Base-by-base conservation (phyloP, 2,329 filamentous ascomycete genomes). In the Epichloe uncinata region DNA sequence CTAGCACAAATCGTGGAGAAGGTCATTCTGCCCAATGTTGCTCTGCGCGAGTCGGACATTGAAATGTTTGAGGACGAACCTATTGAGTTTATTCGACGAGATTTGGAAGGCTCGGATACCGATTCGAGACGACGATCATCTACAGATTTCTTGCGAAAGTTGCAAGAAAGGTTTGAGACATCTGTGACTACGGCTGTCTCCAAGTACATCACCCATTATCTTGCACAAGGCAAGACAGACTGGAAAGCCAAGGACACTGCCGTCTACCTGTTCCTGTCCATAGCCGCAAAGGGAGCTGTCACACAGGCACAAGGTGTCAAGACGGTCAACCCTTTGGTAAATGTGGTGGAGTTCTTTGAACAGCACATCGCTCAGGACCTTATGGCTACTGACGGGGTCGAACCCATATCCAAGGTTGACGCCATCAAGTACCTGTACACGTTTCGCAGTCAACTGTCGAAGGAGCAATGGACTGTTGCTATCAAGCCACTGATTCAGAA, bases 191-290 rank as follows among this genome's bases (percentile, higher is more conserved):
- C 75, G 48, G 86, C 95, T n/a, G 90, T 95, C 20, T 84, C 83
- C 54, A 82, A 79, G 57, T 96, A 97, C 69, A 87, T 94, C 60
- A 79, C 84, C 54, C 85, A 90, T 65, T 95, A 94, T 63, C 75
- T 98, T 30, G 76, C 85, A 49, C 89, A 89, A 60, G 77, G 81
- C 50, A 85, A 85, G 66, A 74, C 76, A 16, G 89, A 95, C 65
- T 98, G 93, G 93, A 95, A 94, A 67, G 83, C 89, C 45, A 98
- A 98, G 71, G 93, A 98, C 62, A 97, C 91, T 0, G 93, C 93
- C n/a, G 84, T 96, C 51, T 97, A 97, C 62, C 79, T 98, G 15
- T 98, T 94, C 73, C 82, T 93, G 37, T 88, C 93, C 4, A 88
- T 97, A 58, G 93, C 93, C 15, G 88, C 90, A 40, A 95, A 95